Evolutionary conservation across 2,329 filamentous ascomycete genomes (phyloP), one percentile per base, ranked within the genome.

Genomic region (Colletotrichum lupini): DNA sequence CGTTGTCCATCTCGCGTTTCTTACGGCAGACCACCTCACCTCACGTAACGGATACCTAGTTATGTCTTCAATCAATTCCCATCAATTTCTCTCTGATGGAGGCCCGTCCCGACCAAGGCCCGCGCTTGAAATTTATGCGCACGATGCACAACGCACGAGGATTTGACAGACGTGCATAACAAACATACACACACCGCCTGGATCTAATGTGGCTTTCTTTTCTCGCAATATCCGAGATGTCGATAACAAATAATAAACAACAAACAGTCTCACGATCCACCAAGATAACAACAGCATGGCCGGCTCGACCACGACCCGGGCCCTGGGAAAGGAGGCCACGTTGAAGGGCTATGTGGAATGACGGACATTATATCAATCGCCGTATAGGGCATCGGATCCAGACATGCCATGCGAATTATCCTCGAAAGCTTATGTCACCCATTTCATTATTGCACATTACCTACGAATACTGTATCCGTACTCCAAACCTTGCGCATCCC

Each of bases 51-150:
- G 32, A 32, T 32, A 30, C 30, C 28, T 16, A 16, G 5, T 16
- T 16, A 42, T 42, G 35, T 28, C 49, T 49, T 14, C 37, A 11
- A 32, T 32, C 32, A 5, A 32, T 35, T 19, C 12, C 7, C 30
- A 30, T 30, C 30, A 30, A 30, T 9, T 30, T 30, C 16, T 9
- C 19, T 37, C 46, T 58, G 35, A 67, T 64, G 70, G 70, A 69
- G 70, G 70, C 70, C 70, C 70, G 66, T 69, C 70, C 59, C 70
- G 70, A 42, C 32, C 55, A 56, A n/a, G 70, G 66, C 70, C 70
- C 70, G 65, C 55, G 49, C 64, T 46, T 26, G 57, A 46, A 22
- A 12, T 32, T 64, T 37, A 56, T 68, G 58, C 49, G 46, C 66
- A 24, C 35, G 22, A 32, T n/a, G 16, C n/a, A 46, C 24, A 12